Evolutionary conservation across 805 yeast genomes (phyloP).

Genomic region (Zygotorulaspora sp.): DNA sequence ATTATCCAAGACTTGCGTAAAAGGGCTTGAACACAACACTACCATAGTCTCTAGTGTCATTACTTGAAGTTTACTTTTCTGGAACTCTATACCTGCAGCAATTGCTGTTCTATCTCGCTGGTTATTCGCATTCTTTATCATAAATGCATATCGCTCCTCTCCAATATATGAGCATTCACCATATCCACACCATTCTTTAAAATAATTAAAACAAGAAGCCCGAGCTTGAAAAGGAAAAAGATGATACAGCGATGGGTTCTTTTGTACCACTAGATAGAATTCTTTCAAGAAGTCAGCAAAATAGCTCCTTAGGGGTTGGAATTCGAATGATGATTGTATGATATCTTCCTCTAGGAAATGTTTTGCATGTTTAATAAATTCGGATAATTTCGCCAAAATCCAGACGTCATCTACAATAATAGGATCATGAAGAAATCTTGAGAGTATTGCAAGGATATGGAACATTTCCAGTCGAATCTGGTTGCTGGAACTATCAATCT

Average conservation of each 20-base stretch:
- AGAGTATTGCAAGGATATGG: constrained; percentile 68
- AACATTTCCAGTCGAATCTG: constrained; percentile 66
- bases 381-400: constrained; percentile 59
- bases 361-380: constrained; percentile 59
- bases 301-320: constrained; percentile 72
- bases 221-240: constrained; percentile 87
- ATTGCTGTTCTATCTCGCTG: constrained; percentile 48
- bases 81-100: constrained; percentile 72
- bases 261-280: constrained; percentile 55
- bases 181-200: constrained; percentile 93
- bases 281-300: constrained; percentile 79
- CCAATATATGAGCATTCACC: constrained; percentile 62
- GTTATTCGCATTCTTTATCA: constrained; percentile 43
- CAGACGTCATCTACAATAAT: constrained; percentile 58
- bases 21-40: constrained; percentile 68
- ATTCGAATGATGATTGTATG: constrained; percentile 62
- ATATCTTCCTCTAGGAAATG: constrained; percentile 50
- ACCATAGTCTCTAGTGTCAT: constrained; percentile 84
- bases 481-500: constrained; percentile 40
- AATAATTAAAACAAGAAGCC: constrained; percentile 70
- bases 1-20: constrained; percentile 42
- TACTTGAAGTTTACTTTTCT: constrained; percentile 60
- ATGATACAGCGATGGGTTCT: constrained; percentile 37
- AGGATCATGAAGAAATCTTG: constrained; percentile 52
- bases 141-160: constrained; percentile 58